Evolutionary conservation across 768 basidiomycete genomes (phyloP).

Genomic region (Tulasnella sp.): DNA sequence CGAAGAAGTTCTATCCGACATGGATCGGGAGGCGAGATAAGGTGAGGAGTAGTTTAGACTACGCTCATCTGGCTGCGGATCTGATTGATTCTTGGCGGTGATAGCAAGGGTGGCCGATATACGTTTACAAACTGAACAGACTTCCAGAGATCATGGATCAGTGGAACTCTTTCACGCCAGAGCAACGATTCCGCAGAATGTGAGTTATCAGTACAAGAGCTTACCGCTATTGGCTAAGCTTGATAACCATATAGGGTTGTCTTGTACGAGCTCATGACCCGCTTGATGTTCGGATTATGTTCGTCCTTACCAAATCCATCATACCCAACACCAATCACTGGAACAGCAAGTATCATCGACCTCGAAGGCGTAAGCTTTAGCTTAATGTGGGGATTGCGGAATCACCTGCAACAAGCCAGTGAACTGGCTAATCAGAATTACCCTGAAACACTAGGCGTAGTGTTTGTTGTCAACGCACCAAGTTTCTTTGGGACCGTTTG

Average conservation of each 20-base stretch:
- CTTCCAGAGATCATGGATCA: conserved; percentile 44
- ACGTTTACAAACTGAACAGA: conserved; percentile 62
- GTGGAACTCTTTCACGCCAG: conserved; percentile 39
- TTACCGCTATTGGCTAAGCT: background rate
- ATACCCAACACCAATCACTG: conserved; percentile 5
- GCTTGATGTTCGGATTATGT: background rate
- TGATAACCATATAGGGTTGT: conserved; percentile 34
- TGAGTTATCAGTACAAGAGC: conserved; percentile 33
- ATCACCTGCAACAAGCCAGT: conserved; percentile 63
- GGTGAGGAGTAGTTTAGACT: conserved; percentile 27
- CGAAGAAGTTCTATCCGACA: conserved; percentile 57
- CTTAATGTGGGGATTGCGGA: conserved; percentile 55
- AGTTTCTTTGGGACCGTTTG: conserved; percentile 73
- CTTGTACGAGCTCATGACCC: conserved; percentile 50
- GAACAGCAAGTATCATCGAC: conserved; percentile 3
- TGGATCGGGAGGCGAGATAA: conserved; percentile 74
- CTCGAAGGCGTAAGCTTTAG: conserved; percentile 44
- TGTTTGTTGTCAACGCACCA: conserved; percentile 57
- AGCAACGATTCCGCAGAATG: conserved; percentile 59
- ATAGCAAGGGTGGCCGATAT: conserved; percentile 56
- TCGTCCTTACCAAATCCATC: background rate
- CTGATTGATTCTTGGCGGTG: background rate
- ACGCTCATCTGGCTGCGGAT: background rate
- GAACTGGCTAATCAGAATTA: conserved; percentile 65
- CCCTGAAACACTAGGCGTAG: conserved; percentile 37